Evolutionary conservation across 768 basidiomycete genomes (phyloP).

Genomic region (Hericium alpestre): DNA sequence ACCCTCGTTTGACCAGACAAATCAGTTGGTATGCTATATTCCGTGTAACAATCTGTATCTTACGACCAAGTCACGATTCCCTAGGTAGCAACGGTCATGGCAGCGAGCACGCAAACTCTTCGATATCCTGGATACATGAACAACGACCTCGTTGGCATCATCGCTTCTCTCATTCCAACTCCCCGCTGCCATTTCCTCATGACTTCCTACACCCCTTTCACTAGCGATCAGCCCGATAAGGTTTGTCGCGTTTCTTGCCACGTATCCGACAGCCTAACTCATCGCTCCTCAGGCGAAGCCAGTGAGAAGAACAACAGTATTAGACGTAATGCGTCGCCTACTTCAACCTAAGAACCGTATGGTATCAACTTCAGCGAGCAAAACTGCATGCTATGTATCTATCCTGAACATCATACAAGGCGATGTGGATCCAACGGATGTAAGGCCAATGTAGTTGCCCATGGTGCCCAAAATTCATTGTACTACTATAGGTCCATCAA

Average conservation of each 20-base stretch:
- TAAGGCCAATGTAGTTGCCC: constrained; percentile 23
- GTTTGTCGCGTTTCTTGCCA: constrained; percentile 25
- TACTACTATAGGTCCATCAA: constrained; percentile 72
- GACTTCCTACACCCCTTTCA: constrained; percentile 98
- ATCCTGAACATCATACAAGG: constrained; percentile 98
- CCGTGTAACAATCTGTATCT: background rate
- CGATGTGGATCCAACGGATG: constrained; percentile 96
- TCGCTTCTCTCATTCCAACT: constrained; percentile 93
- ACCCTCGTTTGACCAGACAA: constrained; percentile 83
- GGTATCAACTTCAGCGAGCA: constrained; percentile 89
- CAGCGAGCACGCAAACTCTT: constrained; percentile 92
- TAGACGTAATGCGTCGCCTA: constrained; percentile 96
- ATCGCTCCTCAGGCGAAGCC: constrained; percentile 64
- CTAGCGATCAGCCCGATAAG: constrained; percentile 93
- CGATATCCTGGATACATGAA: constrained; percentile 99
- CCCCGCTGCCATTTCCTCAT: constrained; percentile 97
- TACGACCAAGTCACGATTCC: background rate
- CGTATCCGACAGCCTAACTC: background rate
- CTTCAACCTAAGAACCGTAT: constrained; percentile 98
- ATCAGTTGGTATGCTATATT: constrained; percentile 56
- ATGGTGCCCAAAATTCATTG: background rate
- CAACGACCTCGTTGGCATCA: constrained; percentile 95
- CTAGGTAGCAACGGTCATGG: constrained; percentile 94
- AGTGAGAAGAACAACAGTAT: constrained; percentile 89
- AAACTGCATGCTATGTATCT: constrained; percentile 92